Conservation (phyloP, 371 early-diverging fungal genomes). For the Mortierella sp. region DNA sequence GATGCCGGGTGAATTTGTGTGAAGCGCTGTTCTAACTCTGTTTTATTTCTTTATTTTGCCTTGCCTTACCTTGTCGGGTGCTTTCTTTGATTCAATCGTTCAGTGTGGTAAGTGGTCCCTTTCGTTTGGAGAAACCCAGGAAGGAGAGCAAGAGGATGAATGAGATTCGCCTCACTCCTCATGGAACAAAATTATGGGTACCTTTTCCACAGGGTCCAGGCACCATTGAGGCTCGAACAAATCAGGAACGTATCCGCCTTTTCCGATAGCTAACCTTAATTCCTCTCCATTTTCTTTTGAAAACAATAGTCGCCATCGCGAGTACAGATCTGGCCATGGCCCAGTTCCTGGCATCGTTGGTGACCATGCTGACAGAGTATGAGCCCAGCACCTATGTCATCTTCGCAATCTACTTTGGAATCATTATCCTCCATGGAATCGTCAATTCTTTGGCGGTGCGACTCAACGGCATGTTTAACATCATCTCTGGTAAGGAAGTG, state of each 20-base stretch:
- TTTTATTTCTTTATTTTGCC: not conserved
- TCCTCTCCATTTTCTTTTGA: not conserved
- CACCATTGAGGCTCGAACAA: not conserved
- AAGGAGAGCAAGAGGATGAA: not conserved
- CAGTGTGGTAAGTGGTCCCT: constrained; percentile 11
- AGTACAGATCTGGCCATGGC: constrained; percentile 68
- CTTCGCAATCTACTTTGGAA: constrained; percentile 66
- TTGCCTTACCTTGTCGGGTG: not conserved
- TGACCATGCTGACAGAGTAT: constrained; percentile 58
- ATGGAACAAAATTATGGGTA: not conserved
- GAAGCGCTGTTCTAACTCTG: not conserved
- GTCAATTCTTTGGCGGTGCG: constrained; percentile 67
- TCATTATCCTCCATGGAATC: constrained; percentile 66
- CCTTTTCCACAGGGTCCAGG: not conserved
- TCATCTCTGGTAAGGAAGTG: constrained; percentile 34
- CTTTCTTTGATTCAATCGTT: not conserved
- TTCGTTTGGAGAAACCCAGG: not conserved
- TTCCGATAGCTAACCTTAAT: constrained; percentile 1
- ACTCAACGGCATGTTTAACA: constrained; percentile 65
- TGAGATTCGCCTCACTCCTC: not conserved
- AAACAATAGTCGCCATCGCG: constrained; percentile 60
- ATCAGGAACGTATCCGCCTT: not conserved
- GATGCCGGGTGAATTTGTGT: not conserved
- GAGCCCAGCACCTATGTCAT: constrained; percentile 59
- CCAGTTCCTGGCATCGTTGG: constrained; percentile 63